phyloP scores from a whole-genome alignment of 1,284 basidiomycete genomes.

The Pseudozyma sp. region DNA sequence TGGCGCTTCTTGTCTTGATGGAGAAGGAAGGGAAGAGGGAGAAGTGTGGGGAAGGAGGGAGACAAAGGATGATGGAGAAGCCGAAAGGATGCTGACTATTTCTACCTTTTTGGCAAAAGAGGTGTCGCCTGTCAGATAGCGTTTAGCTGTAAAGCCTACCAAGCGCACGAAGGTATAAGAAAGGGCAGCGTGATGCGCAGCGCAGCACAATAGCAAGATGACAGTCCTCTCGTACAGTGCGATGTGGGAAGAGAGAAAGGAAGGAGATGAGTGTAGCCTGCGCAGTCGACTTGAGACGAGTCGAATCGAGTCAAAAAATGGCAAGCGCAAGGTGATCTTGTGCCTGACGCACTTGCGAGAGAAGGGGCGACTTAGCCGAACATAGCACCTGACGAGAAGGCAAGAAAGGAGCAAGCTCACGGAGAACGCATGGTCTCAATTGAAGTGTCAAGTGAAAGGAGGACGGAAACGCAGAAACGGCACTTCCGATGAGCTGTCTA shows the following conservation, averaged over 20 bases:
- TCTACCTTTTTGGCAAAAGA: conserved; percentile 15
- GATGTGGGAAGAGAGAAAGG: no score
- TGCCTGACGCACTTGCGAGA: conserved; percentile 6
- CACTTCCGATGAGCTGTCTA: no score
- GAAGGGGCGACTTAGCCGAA: conserved; percentile 3
- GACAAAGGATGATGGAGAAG: conserved; percentile 6
- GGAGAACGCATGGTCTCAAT: not conserved
- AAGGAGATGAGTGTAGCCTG: no score
- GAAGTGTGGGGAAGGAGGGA: not conserved
- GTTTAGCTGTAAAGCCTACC: not conserved
- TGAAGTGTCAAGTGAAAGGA: not conserved
- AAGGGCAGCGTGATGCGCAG: no score
- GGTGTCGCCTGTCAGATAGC: not conserved
- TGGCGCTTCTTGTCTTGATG: conserved; percentile 11
- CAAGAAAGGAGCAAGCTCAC: not conserved
- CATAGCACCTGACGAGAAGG: not conserved
- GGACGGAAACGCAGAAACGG: not conserved
- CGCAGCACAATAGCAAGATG: not conserved
- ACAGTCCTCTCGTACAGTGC: no score
- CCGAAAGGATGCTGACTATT: conserved; percentile 7
- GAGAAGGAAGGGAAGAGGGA: not conserved
- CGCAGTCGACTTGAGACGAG: not conserved
- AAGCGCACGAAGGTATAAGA: not conserved
- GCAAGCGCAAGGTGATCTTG: conserved; percentile 1
- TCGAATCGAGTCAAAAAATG: not conserved